phyloP scores from a whole-genome alignment of 2,329 filamentous ascomycete genomes.

The Talaromyces sp. region DNA sequence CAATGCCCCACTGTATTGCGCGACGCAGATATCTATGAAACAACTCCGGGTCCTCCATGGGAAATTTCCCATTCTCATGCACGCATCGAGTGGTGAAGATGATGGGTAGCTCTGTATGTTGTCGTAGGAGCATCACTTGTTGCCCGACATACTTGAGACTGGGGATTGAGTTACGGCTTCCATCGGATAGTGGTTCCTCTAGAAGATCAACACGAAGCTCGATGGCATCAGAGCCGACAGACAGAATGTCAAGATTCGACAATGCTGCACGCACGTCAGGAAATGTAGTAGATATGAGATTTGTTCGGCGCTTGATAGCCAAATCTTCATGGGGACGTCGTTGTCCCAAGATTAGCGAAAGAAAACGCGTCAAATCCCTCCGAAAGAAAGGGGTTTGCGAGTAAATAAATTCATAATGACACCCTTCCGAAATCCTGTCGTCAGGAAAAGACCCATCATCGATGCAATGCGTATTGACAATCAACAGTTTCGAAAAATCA shows the following conservation, averaged over 20 bases:
- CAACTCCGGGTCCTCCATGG: slow-evolving; percentile 72
- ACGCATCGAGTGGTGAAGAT: slow-evolving; percentile 84
- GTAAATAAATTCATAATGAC: slow-evolving; percentile 86
- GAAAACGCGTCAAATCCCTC: slow-evolving; percentile 72
- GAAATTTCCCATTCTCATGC: slow-evolving; percentile 77
- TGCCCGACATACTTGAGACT: slow-evolving; percentile 81
- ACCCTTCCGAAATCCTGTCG: slow-evolving; percentile 60
- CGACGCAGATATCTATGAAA: slow-evolving; percentile 78
- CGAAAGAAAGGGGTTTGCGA: slow-evolving; percentile 68
- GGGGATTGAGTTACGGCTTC: slow-evolving; percentile 62
- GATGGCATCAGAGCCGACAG: slow-evolving; percentile 80
- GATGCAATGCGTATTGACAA: slow-evolving; percentile 75
- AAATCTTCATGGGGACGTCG: slow-evolving; percentile 73
- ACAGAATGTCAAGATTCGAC: slow-evolving; percentile 81
- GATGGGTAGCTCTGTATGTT: slow-evolving; percentile 82
- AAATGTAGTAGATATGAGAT: slow-evolving; percentile 84
- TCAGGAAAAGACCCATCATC: slow-evolving; percentile 68
- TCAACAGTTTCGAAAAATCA: slow-evolving; percentile 52
- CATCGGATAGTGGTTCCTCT: slow-evolving; percentile 65
- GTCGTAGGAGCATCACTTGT: slow-evolving; percentile 78
- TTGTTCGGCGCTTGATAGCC: slow-evolving; percentile 67
- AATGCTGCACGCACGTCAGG: slow-evolving; percentile 78
- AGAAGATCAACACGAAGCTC: slow-evolving; percentile 81
- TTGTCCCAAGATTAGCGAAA: slow-evolving; percentile 76
- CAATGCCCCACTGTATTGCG: slow-evolving; percentile 83